phyloP scores from a whole-genome alignment of 441 rosid species.

The Erodium texanum region DNA sequence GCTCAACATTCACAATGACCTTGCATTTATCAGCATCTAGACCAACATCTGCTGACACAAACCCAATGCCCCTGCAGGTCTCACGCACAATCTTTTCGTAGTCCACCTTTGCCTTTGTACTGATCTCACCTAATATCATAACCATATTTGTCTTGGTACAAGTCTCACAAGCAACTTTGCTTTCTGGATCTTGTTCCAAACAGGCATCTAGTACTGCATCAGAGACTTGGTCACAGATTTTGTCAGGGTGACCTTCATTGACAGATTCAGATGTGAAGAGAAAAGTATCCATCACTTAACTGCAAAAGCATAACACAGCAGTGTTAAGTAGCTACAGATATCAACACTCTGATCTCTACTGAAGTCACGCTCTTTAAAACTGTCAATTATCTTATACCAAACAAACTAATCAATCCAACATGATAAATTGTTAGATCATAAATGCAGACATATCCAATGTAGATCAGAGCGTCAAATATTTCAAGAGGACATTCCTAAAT shows the following conservation, averaged over 20 bases:
- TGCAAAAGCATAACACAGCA: background rate
- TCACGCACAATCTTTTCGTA: constrained; percentile 5
- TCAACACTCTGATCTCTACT: too few species aligned
- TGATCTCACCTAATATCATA: constrained; percentile 8
- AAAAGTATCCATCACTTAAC: constrained; percentile 11
- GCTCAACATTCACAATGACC: constrained; percentile 4
- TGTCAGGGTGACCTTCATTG: constrained; percentile 14
- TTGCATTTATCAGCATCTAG: constrained; percentile 8
- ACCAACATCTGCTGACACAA: constrained; percentile 6
- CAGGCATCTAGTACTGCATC: constrained; percentile 13
- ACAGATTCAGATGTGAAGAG: constrained; percentile 14
- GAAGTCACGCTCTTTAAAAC: too few species aligned
- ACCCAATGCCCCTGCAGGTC: constrained; percentile 5
- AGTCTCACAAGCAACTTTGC: constrained; percentile 7
- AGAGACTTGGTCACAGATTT: constrained; percentile 13
- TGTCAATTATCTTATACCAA: too few species aligned
- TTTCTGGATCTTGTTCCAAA: constrained; percentile 10
- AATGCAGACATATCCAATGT: background rate
- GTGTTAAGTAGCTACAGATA: background rate
- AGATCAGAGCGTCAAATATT: background rate
- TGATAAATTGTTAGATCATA: background rate
- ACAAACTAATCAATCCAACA: background rate
- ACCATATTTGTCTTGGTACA: constrained; percentile 3
- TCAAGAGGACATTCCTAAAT: background rate
- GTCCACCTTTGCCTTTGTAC: constrained; percentile 6